Evolutionary conservation across 805 yeast species (phyloP).

Genomic region (Monosporozyma servazzii): DNA sequence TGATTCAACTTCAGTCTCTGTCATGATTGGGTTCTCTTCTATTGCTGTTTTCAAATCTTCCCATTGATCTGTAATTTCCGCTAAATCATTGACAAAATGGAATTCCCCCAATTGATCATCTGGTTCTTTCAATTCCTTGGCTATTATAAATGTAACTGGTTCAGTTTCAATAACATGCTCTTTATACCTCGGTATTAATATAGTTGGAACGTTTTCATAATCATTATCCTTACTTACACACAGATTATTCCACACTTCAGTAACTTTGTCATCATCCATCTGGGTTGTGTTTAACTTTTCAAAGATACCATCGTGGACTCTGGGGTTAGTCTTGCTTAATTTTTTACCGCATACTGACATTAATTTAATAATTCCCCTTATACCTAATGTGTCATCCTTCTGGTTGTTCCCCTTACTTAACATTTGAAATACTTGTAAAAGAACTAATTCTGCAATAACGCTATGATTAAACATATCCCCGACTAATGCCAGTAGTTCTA

Average conservation of each 20-base stretch:
- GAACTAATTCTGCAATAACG: constrained; percentile 46
- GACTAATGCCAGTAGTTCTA: background rate
- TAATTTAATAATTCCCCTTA: constrained; percentile 41
- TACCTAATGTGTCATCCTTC: constrained; percentile 38
- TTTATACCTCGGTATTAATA: background rate
- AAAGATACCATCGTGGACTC: constrained; percentile 42
- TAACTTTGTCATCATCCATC: constrained; percentile 41
- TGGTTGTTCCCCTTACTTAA: constrained; percentile 39
- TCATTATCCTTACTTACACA: constrained; percentile 35
- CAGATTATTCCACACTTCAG: constrained; percentile 40
- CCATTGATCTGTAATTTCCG: constrained; percentile 37
- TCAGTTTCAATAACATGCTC: background rate
- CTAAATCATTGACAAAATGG: constrained; percentile 12
- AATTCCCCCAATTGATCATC: constrained; percentile 41
- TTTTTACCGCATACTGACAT: constrained; percentile 45
- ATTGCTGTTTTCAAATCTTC: constrained; percentile 36
- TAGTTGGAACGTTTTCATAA: background rate
- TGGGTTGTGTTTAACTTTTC: constrained; percentile 54
- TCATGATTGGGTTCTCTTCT: constrained; percentile 28
- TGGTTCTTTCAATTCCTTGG: constrained; percentile 13
- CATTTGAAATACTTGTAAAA: constrained; percentile 43
- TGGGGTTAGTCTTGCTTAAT: constrained; percentile 35
- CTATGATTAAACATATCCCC: constrained; percentile 44
- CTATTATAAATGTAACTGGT: constrained; percentile 4
- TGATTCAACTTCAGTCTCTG: constrained; percentile 7